Percentiles rank a stretch among this genome's conserved stretches.
phyloP scores from a whole-genome alignment of 805 yeast species.

The Yamadazyma nakazawae region DNA sequence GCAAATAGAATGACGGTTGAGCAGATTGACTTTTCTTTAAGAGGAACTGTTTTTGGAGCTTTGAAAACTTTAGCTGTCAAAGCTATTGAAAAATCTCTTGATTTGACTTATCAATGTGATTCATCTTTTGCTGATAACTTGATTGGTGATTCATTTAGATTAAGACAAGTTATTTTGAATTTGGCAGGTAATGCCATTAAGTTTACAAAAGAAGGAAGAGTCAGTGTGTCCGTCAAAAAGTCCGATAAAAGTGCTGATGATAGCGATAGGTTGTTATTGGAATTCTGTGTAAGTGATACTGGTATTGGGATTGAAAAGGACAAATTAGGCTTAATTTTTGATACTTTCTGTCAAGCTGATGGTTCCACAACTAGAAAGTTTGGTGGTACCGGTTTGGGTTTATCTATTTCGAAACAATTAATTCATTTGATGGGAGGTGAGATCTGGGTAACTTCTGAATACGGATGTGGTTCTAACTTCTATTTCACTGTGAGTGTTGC shows the following conservation, averaged over 20 bases:
- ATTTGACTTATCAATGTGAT: constrained; percentile 76
- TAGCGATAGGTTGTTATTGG: constrained; percentile 52
- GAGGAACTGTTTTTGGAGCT: constrained; percentile 89
- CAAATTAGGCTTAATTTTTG: constrained; percentile 80
- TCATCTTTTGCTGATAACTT: constrained; percentile 83
- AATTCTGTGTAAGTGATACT: constrained; percentile 85
- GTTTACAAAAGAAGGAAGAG: constrained; percentile 80
- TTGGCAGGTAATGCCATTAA: constrained; percentile 89
- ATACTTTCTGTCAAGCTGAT: constrained; percentile 90
- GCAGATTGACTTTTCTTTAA: constrained; percentile 77
- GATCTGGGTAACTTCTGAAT: constrained; percentile 82
- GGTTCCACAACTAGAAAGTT: constrained; percentile 90
- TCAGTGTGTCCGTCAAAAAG: constrained; percentile 68
- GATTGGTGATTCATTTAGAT: constrained; percentile 84
- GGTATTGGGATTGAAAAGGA: constrained; percentile 89
- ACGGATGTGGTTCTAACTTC: constrained; percentile 79
- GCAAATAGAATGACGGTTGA: constrained; percentile 93
- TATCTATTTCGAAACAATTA: constrained; percentile 81
- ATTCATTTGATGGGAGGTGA: constrained; percentile 93
- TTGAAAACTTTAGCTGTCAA: constrained; percentile 85
- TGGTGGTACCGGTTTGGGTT: constrained; percentile 90
- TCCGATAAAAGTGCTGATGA: constrained; percentile 32
- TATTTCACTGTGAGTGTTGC: constrained; percentile 79
- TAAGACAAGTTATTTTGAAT: constrained; percentile 82
- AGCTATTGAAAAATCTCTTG: constrained; percentile 82